Evolutionary conservation across 2,329 filamentous ascomycete species (phyloP).

Genomic region (Arachnopeziza araneosa): DNA sequence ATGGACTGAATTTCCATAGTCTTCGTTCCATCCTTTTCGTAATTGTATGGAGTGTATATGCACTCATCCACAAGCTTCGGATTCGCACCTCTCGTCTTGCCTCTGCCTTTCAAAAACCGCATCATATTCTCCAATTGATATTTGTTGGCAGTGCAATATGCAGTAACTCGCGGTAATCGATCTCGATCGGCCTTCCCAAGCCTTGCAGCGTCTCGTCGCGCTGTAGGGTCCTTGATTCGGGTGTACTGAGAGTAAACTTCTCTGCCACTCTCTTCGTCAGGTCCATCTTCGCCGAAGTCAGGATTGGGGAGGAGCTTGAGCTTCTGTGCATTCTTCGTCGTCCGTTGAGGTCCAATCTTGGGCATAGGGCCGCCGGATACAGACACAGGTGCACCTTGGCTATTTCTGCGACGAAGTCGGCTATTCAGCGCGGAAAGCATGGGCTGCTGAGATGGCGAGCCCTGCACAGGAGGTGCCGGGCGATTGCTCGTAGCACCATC

Average conservation of each 20-base stretch:
- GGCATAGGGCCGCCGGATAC: conserved; percentile 34
- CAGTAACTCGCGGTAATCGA: conserved; percentile 82
- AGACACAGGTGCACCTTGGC: conserved; percentile 53
- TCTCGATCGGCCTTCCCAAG: conserved; percentile 90
- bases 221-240: conserved; percentile 92
- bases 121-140: conserved; percentile 88
- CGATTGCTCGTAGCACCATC: conserved; percentile 44
- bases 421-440: conserved; percentile 78
- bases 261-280: conserved; percentile 84
- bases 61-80: conserved; percentile 97
- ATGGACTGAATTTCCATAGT: conserved; percentile 45
- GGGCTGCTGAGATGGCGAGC: conserved; percentile 40
- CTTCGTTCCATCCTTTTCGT: conserved; percentile 34
- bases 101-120: conserved; percentile 82
- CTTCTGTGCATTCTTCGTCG: conserved; percentile 93
- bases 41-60: conserved; percentile 91
- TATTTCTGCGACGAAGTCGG: conserved; percentile 82
- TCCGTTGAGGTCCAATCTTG: conserved; percentile 92
- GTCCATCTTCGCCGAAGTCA: conserved; percentile 67
- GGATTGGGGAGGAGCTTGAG: conserved; percentile 94
- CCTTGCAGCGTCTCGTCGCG: conserved; percentile 82
- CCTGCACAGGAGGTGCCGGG: conserved; percentile 31
- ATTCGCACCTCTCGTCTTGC: conserved; percentile 69
- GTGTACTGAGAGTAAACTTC: conserved; percentile 99
- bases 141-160: conserved; percentile 89